Base-by-base conservation (phyloP, 2,329 filamentous ascomycete genomes). In the Cladophialophora yegresii region DNA sequence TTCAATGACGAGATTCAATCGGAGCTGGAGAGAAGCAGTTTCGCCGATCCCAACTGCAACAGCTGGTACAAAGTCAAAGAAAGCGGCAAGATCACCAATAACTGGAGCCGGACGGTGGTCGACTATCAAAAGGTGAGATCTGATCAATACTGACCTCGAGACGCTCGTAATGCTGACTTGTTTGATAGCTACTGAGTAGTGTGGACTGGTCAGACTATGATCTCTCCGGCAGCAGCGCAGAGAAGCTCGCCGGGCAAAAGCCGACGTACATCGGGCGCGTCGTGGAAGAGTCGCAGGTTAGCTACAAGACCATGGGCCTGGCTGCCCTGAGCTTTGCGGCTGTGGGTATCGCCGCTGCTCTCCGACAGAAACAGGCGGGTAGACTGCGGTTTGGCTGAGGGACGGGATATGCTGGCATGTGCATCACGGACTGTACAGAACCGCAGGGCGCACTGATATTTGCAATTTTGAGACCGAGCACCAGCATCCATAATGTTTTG, bases 281-380 rank as follows among this genome's bases (percentile, higher is more conserved):
- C 0, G 68, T 73, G 10, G 78, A 80, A 65, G 75, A 78, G 62
- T 73, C 72, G 3, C 67, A 73, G 5, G 63, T 79, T 2, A 72
- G 73, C 54, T 71, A 74, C 45, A 60, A 67, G 13, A 72, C 73
- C 1, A 63, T 76, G 67, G 61, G 96, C 89, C 77, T 95, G 89
- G 64, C 91, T 87, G 16, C 90, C 88, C 22, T 91, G 85, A 60
- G 92, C 89, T 53, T 91, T 91, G 72, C 92, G 85, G 74, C 89
- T n/a, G 69, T 68, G 16, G 66, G 69, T n/a, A 63, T 62, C 28
- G 66, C 63, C 10, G 43, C 66, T 20, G 56, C 57, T 40, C 58
- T 69, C 22, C 62, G 67, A 67, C 43, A 53, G 53, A 28, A 67
- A 58, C 22, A 60, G 69, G 33, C 47, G 67, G 51, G 51, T 54